Base-by-base conservation (phyloP, 2,329 filamentous ascomycete genomes). In the Conoideocrella luteorostrata region DNA sequence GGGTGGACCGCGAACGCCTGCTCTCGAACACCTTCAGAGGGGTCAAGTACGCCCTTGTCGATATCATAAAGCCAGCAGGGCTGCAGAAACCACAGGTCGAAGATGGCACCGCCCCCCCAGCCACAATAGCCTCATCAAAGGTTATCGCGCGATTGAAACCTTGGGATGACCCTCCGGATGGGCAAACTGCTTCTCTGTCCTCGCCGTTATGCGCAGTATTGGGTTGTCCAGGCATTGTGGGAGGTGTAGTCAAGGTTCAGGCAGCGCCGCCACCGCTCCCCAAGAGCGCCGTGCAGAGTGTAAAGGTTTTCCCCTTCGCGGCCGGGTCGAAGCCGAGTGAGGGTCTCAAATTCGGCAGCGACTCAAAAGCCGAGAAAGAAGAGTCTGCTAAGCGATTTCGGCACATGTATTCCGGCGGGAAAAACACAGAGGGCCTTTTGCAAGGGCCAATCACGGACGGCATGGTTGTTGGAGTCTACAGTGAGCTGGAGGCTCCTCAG, bases 371-470 rank as follows among this genome's bases (percentile, higher is more conserved):
- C 5, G 87, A 93, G 52, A 82, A 83, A 41, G 88, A 95, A 57
- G 88, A 89, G 52, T 80, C 82, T 3, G 71, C 78, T 12, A 84
- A 84, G 56, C 78, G 79, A 34, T 81, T 95, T 48, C 78, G 80
- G 49, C 75, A 82, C 10, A 76, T 88, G 3, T 93, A 93, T 53
- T 77, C 80, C 17, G 74, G 71, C 23, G 60, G 70, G 23, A 75
- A 71, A 29, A 69, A 62, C 9, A 59, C 68, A 0, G 76, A 77
- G 18, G 80, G 84, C 1, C 62, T 97, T 15, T 69, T 97, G 2
- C 78, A 86, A 44, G 93, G 93, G 0, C 89, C 93, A 5, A 61
- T 98, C 40, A 96, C 90, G 0, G 88, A 98, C 62, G 90, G 91
- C 2, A 85, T 91, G 67, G 66, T 96, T 12, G 66, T 98, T 17